phyloP scores from a whole-genome alignment of 2,329 filamentous ascomycete genomes.

The Magnaporthales sp. region DNA sequence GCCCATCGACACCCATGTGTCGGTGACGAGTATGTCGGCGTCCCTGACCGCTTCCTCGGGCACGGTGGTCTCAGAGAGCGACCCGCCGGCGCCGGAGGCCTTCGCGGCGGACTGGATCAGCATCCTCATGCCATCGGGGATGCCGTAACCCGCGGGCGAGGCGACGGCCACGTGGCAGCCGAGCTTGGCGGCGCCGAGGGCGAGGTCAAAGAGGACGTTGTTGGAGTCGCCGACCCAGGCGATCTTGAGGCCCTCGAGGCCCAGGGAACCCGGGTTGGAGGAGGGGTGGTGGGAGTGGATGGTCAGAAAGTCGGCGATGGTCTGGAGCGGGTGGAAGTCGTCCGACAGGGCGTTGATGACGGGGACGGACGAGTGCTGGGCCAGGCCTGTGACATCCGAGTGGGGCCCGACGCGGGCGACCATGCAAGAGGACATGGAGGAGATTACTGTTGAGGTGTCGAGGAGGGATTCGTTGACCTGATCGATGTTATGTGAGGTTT shows the following conservation, averaged over 20 bases:
- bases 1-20: conserved; percentile 98
- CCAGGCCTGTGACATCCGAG: conserved; percentile 62
- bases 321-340: conserved; percentile 89
- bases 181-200: conserved; percentile 78
- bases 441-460: conserved; percentile 86
- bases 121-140: conserved; percentile 64
- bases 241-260: conserved; percentile 76
- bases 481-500: background rate
- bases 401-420: conserved; percentile 72
- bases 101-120: conserved; percentile 57
- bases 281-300: conserved; percentile 64
- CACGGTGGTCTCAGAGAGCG: conserved; percentile 63
- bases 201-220: conserved; percentile 92
- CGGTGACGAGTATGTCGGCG: conserved; percentile 86
- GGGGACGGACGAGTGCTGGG: conserved; percentile 65
- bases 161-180: conserved; percentile 83
- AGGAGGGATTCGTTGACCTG: conserved; percentile 89
- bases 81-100: conserved; percentile 42
- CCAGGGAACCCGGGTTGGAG: conserved; percentile 43
- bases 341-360: conserved; percentile 86
- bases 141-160: conserved; percentile 75
- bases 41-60: conserved; percentile 80
- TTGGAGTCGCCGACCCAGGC: conserved; percentile 97
- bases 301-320: conserved; percentile 87
- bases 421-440: conserved; percentile 83